Evolutionary conservation across 495 filamentous ascomycete genomes (phyloP), one percentile per base, ranked within the genome.

Genomic region (Podospora fimiseda): DNA sequence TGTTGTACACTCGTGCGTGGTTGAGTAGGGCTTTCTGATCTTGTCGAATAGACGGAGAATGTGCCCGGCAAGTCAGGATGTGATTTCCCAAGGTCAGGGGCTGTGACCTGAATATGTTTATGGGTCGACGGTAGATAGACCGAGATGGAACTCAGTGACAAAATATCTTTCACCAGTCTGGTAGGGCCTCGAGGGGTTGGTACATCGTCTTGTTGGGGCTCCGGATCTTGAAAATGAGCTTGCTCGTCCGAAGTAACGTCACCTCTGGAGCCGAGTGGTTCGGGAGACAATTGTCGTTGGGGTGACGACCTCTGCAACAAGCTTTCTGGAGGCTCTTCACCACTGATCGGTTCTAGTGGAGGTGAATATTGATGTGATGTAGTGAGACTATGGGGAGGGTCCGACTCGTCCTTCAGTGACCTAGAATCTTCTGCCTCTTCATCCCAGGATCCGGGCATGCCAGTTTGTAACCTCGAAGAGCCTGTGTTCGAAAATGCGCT

Each of bases 391-490:
- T n/a, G 7, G 15, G 42, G 9, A 8, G 39, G 14, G 13, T 38
- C 22, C 22, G 40, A 39, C 11, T 50, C 11, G 3, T 52, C 21
- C 0, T 53, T 46, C 13, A 53, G 23, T n/a, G 51, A 39, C 6
- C 24, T 0, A 27, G 18, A 18, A 20, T 56, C 36, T 4, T 5
- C 27, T 11, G 11, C 27, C 6, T 57, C 57, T 24, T 68, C 76
- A 56, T 78, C 79, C 84, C 82, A 86, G 30, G 67, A 74, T 4
- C 82, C 83, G 11, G 83, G 83, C 68, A 86, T 83, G 2, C 57
- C 56, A 33, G 67, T 69, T 65, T 69, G 61, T 62, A 76, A 27
- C 68, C 73, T 60, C 44, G 58, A 60, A 2, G 69, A 67, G 13
- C 54, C 57, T 14, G 66, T 60, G 38, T 76, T 53, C 5, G 75